A percentile compares a stretch with the other conserved stretches of the same genome.
Evolutionary conservation across 2,329 filamentous ascomycete genomes (phyloP).

Genomic region (Fusarium sp.): DNA sequence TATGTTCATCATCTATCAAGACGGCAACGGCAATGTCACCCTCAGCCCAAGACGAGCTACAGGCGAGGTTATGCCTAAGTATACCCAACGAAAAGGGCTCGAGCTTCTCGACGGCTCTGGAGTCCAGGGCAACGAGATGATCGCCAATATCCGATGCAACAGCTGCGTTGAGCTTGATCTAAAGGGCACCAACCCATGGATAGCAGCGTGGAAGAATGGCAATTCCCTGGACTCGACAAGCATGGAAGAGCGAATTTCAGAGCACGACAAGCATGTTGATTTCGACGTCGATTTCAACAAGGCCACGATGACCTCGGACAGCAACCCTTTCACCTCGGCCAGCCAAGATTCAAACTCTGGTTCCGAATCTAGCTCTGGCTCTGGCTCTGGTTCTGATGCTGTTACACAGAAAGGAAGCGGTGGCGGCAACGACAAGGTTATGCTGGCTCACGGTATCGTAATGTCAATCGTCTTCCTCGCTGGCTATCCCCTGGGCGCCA

Average conservation of each 20-base stretch:
- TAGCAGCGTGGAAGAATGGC: slow-evolving; percentile 67
- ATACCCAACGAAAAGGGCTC: slow-evolving; percentile 60
- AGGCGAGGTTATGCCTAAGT: slow-evolving; percentile 63
- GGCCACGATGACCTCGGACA: slow-evolving; percentile 61
- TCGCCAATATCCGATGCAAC: slow-evolving; percentile 69
- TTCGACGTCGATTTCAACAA: slow-evolving; percentile 65
- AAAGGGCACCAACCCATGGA: slow-evolving; percentile 61
- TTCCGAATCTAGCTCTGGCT: not conserved
- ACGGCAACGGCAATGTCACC: slow-evolving; percentile 71
- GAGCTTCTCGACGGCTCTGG: slow-evolving; percentile 71
- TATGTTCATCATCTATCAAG: slow-evolving; percentile 74
- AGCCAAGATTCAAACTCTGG: slow-evolving; percentile 25
- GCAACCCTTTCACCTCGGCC: slow-evolving; percentile 64
- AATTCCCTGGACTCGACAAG: slow-evolving; percentile 60
- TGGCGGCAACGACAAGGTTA: slow-evolving; percentile 47
- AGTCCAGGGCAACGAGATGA: slow-evolving; percentile 64
- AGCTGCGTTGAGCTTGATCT: slow-evolving; percentile 65
- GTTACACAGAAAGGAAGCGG: slow-evolving; percentile 21
- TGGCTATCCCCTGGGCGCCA: slow-evolving; percentile 71
- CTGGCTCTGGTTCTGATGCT: slow-evolving; percentile 25
- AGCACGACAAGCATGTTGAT: slow-evolving; percentile 61
- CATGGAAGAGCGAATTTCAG: slow-evolving; percentile 54
- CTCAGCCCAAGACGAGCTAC: slow-evolving; percentile 67
- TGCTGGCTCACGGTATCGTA: slow-evolving; percentile 68
- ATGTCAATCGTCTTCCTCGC: slow-evolving; percentile 71